Percentiles rank a stretch among this genome's conserved stretches.
Evolutionary conservation across 2,329 filamentous ascomycete genomes (phyloP).

Genomic region (Lizonia empirigonia): DNA sequence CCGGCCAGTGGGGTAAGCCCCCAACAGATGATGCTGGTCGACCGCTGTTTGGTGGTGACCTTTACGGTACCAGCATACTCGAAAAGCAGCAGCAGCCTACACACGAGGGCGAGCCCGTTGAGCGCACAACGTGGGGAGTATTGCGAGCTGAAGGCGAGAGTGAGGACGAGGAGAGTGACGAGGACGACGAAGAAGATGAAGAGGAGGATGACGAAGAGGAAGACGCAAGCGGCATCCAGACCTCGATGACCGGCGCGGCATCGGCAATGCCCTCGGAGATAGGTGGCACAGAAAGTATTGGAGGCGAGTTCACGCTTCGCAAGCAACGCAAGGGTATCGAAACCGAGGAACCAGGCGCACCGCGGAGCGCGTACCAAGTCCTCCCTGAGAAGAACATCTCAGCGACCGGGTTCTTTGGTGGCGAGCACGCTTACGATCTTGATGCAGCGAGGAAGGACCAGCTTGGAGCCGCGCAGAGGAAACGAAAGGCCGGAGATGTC

Average conservation of each 20-base stretch:
- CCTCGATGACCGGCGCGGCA: conserved; percentile 69
- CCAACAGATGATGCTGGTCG: conserved; percentile 92
- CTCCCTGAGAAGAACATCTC: conserved; percentile 86
- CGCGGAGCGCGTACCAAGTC: conserved; percentile 84
- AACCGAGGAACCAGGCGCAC: conserved; percentile 75
- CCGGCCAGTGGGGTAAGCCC: conserved; percentile 94
- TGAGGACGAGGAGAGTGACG: conserved; percentile 66
- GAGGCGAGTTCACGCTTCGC: conserved; percentile 87
- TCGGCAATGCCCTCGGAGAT: conserved; percentile 84
- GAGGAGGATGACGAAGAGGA: conserved; percentile 72
- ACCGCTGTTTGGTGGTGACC: conserved; percentile 90
- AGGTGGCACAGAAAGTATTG: conserved; percentile 74
- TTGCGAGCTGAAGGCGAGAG: conserved; percentile 80
- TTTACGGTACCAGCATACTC: conserved; percentile 78
- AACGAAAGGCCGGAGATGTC: conserved; percentile 89
- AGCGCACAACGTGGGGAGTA: conserved; percentile 90
- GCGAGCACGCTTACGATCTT: conserved; percentile 91
- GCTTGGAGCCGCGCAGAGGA: conserved; percentile 83
- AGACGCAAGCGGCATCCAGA: conserved; percentile 67
- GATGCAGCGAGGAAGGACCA: conserved; percentile 62
- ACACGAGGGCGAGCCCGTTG: conserved; percentile 72
- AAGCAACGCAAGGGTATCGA: conserved; percentile 82
- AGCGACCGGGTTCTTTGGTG: conserved; percentile 93
- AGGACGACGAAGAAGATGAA: conserved; percentile 64
- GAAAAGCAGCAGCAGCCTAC: conserved; percentile 63